A percentile compares a stretch with the other conserved stretches of the same genome.
These are phyloP conservation scores for Boletus insuetus DNA, from an alignment of 768 basidiomycete genomes.

Conservation along the genomic window DNA sequence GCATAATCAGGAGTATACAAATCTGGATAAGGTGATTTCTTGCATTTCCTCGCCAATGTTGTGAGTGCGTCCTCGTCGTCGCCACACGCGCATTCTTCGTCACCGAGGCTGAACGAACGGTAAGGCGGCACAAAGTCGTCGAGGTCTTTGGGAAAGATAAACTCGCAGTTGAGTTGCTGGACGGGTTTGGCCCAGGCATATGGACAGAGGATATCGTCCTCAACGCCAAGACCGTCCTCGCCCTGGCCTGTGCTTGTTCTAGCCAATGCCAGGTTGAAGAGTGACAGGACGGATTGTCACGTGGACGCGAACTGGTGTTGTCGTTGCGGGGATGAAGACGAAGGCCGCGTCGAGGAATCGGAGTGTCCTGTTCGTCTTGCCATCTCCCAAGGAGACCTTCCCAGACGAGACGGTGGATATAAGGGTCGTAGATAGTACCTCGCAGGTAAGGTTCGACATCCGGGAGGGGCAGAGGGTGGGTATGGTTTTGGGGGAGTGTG, in stretches of 20 bases:
- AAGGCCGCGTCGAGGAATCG: no score
- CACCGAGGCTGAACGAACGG: neutral
- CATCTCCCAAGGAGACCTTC: slow-evolving; percentile 63
- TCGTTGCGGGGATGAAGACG: neutral
- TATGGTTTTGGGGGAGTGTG: slow-evolving; percentile 74
- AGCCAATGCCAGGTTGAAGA: neutral
- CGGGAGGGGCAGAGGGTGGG: slow-evolving; percentile 62
- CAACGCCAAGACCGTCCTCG: slow-evolving; percentile 32
- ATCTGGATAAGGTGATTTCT: slow-evolving; percentile 50
- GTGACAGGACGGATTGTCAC: slow-evolving; percentile 26
- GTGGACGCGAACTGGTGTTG: slow-evolving; percentile 12
- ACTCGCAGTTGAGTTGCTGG: slow-evolving; percentile 76
- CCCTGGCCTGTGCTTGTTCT: neutral
- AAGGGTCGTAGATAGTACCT: slow-evolving; percentile 84
- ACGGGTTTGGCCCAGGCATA: slow-evolving; percentile 74
- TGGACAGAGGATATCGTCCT: slow-evolving; percentile 68
- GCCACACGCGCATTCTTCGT: no score
- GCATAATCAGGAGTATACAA: slow-evolving; percentile 82
- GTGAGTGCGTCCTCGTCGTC: neutral
- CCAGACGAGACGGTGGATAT: slow-evolving; percentile 85
- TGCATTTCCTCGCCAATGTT: neutral
- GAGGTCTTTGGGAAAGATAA: slow-evolving; percentile 76
- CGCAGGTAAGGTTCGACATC: slow-evolving; percentile 65
- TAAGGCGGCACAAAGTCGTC: slow-evolving; percentile 43
- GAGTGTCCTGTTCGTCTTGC: slow-evolving; percentile 13